Conservation (phyloP, 768 basidiomycete species). For the Mycena maculata region DNA sequence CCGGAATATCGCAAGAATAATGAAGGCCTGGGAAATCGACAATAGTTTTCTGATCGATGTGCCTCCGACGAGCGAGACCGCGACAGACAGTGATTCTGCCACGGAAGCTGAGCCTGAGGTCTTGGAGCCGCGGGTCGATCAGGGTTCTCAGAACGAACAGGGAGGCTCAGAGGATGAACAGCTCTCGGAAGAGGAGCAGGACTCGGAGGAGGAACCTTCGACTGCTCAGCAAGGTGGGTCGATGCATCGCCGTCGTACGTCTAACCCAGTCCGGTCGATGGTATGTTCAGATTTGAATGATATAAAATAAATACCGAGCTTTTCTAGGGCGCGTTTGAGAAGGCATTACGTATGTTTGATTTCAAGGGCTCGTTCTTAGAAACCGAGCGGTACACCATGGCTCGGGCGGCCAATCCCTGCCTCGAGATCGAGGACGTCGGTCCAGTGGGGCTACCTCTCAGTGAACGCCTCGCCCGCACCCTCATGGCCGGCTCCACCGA, state of each 20-base stretch:
- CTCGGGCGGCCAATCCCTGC: conserved; percentile 11
- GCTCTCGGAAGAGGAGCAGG: too few relatives aligned
- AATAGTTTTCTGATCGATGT: background rate
- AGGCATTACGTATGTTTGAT: background rate
- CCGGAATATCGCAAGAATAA: background rate
- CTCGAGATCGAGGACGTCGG: conserved; percentile 9
- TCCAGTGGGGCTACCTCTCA: conserved; percentile 5
- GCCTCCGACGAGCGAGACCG: background rate
- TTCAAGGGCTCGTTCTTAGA: conserved; percentile 6
- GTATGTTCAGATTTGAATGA: background rate
- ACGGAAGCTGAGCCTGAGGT: background rate
- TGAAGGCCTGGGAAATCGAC: conserved; percentile 2
- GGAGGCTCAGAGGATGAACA: too few relatives aligned
- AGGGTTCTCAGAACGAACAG: too few relatives aligned
- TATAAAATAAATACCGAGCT: background rate
- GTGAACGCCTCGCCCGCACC: background rate
- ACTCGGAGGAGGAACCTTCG: background rate
- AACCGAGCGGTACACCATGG: conserved; percentile 7
- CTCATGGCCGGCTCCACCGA: background rate
- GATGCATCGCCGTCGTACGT: background rate
- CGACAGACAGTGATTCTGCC: background rate
- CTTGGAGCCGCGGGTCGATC: too few relatives aligned
- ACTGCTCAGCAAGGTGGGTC: background rate
- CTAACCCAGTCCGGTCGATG: background rate
- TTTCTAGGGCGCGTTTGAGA: background rate